phyloP scores from a whole-genome alignment of 106 monocot genomes.

The Platanthera guangdongensis region DNA sequence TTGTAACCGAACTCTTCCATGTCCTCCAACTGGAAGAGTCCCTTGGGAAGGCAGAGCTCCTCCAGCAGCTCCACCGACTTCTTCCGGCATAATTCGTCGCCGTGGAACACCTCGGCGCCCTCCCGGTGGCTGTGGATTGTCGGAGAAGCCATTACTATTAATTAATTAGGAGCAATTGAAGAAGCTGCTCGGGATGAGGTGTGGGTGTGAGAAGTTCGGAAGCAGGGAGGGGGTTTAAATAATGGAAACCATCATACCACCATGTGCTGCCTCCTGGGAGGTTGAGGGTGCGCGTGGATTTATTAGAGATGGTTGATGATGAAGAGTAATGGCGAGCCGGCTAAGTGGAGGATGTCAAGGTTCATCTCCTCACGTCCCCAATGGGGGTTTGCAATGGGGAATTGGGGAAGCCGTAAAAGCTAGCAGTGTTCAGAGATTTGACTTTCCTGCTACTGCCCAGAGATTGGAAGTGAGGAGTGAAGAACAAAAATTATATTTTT shows the following conservation, averaged over 20 bases:
- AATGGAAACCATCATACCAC: background rate
- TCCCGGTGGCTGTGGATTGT: conserved; percentile 4
- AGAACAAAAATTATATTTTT: too few species aligned
- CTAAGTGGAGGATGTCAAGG: background rate
- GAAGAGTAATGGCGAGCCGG: background rate
- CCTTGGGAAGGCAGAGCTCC: conserved; percentile 14
- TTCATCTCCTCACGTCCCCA: background rate
- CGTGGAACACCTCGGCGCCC: conserved; percentile 11
- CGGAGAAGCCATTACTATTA: conserved; percentile 11
- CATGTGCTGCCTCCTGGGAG: background rate
- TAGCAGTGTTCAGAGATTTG: too few species aligned
- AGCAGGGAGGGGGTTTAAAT: background rate
- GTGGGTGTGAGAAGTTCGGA: background rate
- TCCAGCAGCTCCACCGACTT: conserved; percentile 11
- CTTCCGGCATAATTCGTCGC: conserved; percentile 9
- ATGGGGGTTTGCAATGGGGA: too few species aligned
- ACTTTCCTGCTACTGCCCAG: too few species aligned
- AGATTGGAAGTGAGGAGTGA: too few species aligned
- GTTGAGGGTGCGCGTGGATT: background rate
- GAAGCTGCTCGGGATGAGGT: background rate
- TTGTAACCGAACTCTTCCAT: conserved; percentile 21
- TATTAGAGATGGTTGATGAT: background rate
- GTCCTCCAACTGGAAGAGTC: conserved; percentile 15
- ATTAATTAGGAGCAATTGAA: background rate
- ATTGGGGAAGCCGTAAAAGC: background rate